Conservation (phyloP, 2,329 filamentous ascomycete genomes). For the Neurospora sp. region DNA sequence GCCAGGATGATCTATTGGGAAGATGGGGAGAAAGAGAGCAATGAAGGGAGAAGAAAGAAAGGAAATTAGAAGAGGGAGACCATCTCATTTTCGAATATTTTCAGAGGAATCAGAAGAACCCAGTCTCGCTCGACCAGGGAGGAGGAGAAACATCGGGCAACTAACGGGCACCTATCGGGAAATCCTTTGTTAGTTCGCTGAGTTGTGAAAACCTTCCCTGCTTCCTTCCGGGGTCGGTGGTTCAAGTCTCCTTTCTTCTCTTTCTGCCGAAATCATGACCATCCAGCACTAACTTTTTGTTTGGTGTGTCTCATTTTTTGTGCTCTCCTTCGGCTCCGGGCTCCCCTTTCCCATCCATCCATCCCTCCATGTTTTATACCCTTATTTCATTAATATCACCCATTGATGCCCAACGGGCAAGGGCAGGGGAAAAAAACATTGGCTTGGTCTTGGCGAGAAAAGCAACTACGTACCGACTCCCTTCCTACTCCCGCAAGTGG, state of each 20-base stretch:
- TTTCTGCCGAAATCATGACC: not conserved
- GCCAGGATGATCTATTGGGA: not conserved
- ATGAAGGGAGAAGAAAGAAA: not conserved
- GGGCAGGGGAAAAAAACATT: not conserved
- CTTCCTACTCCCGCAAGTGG: not conserved
- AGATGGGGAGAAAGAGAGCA: not conserved
- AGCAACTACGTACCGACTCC: not conserved
- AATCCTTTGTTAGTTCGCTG: not conserved
- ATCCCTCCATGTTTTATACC: not conserved
- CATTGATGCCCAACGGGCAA: not conserved
- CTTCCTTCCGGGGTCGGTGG: not conserved
- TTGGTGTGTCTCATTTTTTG: not conserved
- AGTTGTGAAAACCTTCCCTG: not conserved
- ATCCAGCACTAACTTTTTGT: not conserved
- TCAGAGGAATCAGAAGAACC: not conserved
- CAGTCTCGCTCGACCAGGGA: not conserved
- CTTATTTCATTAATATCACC: not conserved
- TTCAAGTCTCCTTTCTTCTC: not conserved
- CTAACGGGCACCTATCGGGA: not conserved
- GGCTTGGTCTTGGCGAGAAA: not conserved
- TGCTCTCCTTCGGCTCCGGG: not conserved
- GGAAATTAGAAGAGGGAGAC: not conserved
- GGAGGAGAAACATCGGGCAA: not conserved
- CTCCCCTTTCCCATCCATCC: not conserved
- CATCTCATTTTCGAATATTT: not conserved